These are phyloP conservation scores for Alternaria ethzedia DNA, from an alignment of 2,329 filamentous ascomycete species.

Conservation along the genomic window DNA sequence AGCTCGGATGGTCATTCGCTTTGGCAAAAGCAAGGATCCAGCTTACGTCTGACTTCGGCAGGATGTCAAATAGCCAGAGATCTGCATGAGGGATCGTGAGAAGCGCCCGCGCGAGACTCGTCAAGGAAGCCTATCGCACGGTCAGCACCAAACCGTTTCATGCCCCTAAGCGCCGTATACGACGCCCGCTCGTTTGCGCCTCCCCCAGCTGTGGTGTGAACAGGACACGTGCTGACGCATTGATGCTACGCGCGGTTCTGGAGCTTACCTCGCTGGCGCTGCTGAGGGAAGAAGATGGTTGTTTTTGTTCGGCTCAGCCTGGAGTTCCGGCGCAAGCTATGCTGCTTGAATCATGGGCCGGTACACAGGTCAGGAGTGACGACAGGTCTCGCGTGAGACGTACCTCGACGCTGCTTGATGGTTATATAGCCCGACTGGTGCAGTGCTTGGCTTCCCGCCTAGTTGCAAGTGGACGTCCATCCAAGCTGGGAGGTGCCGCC, in stretches of 20 bases:
- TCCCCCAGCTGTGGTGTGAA: conserved; percentile 9
- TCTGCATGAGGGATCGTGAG: conserved; percentile 44
- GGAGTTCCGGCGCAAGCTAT: conserved; percentile 15
- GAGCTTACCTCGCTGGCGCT: conserved; percentile 28
- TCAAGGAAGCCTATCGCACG: conserved; percentile 33
- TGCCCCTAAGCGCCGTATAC: conserved; percentile 18
- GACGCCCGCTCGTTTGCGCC: conserved; percentile 10
- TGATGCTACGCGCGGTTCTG: conserved; percentile 19
- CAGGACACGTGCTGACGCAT: conserved; percentile 7
- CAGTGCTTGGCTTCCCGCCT: conserved; percentile 32
- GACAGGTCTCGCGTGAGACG: not conserved
- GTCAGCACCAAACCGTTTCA: conserved; percentile 30
- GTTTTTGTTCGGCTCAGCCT: conserved; percentile 21
- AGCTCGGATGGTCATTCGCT: conserved; percentile 46
- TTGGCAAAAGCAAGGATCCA: conserved; percentile 46
- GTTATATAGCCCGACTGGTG: conserved; percentile 11
- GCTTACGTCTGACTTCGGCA: conserved; percentile 42
- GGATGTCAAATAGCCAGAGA: conserved; percentile 42
- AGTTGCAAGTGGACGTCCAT: conserved; percentile 30
- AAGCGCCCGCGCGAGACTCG: conserved; percentile 28
- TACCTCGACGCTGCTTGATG: not conserved
- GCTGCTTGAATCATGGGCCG: conserved; percentile 6
- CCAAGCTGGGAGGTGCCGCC: conserved; percentile 41
- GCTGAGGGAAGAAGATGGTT: conserved; percentile 17
- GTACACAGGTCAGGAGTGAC: not conserved